Base-by-base conservation (phyloP, 306 rosid species). In the Trifolium repens region DNA sequence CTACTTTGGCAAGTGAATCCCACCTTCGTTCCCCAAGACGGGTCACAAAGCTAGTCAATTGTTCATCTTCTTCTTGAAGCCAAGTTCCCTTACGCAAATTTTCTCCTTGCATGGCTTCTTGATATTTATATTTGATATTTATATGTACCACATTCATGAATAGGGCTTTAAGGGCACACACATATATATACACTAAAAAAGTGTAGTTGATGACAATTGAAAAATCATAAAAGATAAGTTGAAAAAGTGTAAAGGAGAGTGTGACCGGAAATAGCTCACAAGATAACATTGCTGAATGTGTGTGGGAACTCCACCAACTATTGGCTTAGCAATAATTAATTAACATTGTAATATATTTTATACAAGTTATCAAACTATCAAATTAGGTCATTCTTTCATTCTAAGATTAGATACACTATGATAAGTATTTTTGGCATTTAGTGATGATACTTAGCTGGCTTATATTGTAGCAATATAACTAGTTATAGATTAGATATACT, bases 1-100 rank as follows among this genome's bases (percentile, higher is more conserved):
- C 84, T 39, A 85, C 88, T 75, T 85, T 87, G 35, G 91, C 96
- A 22, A 93, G 82, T 27, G 87, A 81, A 67, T 90, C 96, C 96
- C 96, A 93, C 53, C 83, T 85, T 39, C 85, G 50, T 61, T 61
- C 89, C 27, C 96, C 98, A 55, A 87, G 77, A 40, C 79, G 84
- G 4, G 83, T 37, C 39, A 90, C 90, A 50, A 71, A 86, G 71
- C 58, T 75, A 2, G 77, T 81, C 74, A 90, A 91, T 78, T 61
- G 84, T 32, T 88, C 85, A 68, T 93, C 98, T 83, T 93, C 98
- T 80, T 85, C 89, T 63, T 80, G 83, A 0, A 84, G 85, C 98
- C 98, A 90, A 44, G 84, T 69, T 69, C 91, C 98, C 84, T 76
- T 93, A 35, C 85, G 85, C 72, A 90, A 47, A 27, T 66, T 69